Percentiles rank a stretch among this genome's conserved stretches.
Evolutionary conservation across 1,139 yeast genomes (phyloP).

Genomic region (Pichia sp.): DNA sequence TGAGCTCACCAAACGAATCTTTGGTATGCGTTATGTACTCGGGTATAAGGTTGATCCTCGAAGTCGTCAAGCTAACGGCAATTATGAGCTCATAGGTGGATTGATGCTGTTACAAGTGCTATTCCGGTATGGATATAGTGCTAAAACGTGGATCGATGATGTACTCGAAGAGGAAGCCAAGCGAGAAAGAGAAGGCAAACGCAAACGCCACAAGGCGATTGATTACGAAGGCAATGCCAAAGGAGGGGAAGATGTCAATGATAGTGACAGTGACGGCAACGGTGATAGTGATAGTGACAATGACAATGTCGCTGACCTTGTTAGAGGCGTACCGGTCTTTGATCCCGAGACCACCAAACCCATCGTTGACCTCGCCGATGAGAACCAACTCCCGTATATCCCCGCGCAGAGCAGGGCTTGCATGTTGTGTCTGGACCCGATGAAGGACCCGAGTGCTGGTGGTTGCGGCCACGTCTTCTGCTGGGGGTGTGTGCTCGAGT

Average conservation of each 20-base stretch:
- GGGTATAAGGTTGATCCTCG: slow-evolving; percentile 50
- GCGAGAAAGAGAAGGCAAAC: too few species aligned
- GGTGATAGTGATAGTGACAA: background rate
- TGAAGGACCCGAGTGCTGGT: slow-evolving; percentile 80
- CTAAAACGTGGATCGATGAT: background rate
- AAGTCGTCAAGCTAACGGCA: slow-evolving; percentile 36
- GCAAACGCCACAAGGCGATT: too few species aligned
- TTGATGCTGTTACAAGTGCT: slow-evolving; percentile 56
- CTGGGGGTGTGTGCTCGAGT: slow-evolving; percentile 84
- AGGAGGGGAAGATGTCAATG: background rate
- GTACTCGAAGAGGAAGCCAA: background rate
- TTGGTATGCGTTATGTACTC: slow-evolving; percentile 73
- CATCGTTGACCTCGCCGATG: slow-evolving; percentile 53
- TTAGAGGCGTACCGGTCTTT: too few species aligned
- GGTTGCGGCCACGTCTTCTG: slow-evolving; percentile 92
- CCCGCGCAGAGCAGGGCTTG: slow-evolving; percentile 69
- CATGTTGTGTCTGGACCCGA: slow-evolving; percentile 71
- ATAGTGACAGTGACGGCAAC: background rate
- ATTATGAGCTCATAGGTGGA: slow-evolving; percentile 74
- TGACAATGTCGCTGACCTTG: slow-evolving; percentile 1
- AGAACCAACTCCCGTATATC: slow-evolving; percentile 54
- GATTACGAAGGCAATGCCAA: too few species aligned
- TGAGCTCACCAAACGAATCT: slow-evolving; percentile 64
- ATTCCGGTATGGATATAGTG: slow-evolving; percentile 32
- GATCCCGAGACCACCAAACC: too few species aligned